Evolutionary conservation across 352 stramenopile species (phyloP).

Genomic region (Phytophthora boehmeriae): DNA sequence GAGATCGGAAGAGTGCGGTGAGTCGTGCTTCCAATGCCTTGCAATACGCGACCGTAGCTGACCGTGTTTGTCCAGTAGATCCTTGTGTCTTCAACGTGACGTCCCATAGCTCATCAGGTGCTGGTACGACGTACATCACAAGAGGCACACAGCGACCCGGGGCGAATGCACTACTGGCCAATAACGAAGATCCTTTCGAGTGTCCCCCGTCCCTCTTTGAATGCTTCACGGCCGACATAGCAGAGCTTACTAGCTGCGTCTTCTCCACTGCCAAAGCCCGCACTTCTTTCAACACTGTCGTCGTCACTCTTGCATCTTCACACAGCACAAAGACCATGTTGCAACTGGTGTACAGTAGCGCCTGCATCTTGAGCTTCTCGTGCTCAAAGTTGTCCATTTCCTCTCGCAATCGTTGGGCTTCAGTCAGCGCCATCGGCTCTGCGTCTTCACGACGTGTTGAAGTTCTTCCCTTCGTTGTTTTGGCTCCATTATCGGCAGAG

Average conservation of each 20-base stretch:
- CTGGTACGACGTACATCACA: conserved; percentile 69
- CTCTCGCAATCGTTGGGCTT: conserved; percentile 13
- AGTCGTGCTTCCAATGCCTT: conserved; percentile 66
- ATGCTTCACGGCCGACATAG: conserved; percentile 35
- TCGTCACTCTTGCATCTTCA: conserved; percentile 43
- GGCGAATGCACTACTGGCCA: conserved; percentile 35
- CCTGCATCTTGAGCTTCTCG: conserved; percentile 70
- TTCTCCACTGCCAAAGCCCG: conserved; percentile 62
- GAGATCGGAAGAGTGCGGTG: conserved; percentile 52
- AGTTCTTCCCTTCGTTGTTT: conserved; percentile 17
- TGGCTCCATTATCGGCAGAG: conserved; percentile 7
- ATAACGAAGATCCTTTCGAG: conserved; percentile 22
- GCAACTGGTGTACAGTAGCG: conserved; percentile 64
- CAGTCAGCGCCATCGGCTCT: conserved; percentile 19
- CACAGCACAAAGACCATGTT: conserved; percentile 64
- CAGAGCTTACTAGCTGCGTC: conserved; percentile 50
- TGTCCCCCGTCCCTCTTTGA: conserved; percentile 36
- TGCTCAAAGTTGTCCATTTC: conserved; percentile 39
- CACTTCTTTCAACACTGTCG: conserved; percentile 51
- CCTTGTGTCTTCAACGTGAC: conserved; percentile 31
- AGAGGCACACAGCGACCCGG: conserved; percentile 71
- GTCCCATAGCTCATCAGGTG: conserved; percentile 48
- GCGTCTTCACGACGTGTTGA: conserved; percentile 7
- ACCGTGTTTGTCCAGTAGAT: conserved; percentile 38
- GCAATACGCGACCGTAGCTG: conserved; percentile 57